Conservation (phyloP, 495 filamentous ascomycete species). For the Aspergillus conjunctus region DNA sequence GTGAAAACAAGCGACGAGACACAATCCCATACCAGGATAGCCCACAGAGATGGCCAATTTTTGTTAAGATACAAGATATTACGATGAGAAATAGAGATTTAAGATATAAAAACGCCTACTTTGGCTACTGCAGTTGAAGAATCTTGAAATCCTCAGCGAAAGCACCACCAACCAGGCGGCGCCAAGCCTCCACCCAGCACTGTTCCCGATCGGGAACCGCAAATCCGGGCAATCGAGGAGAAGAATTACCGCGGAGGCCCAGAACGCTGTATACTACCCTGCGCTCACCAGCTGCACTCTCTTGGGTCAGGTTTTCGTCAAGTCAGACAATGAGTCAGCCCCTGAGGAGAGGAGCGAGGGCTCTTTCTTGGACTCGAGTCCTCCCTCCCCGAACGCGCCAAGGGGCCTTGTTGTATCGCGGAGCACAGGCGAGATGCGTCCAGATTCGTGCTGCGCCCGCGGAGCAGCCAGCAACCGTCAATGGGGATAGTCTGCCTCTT, state of each 20-base stretch:
- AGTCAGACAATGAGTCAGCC: conserved; percentile 38
- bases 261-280: conserved; percentile 9
- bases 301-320: conserved; percentile 1
- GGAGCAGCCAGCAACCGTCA: conserved; percentile 37
- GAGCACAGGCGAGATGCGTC: conserved; percentile 41
- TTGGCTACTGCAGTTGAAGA: neutral
- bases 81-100: too few species aligned
- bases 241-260: conserved; percentile 21
- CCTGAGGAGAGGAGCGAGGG: conserved; percentile 42
- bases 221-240: conserved; percentile 22
- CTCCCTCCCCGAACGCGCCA: conserved; percentile 35
- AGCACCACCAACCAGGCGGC: neutral
- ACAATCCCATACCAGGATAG: neutral
- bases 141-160: neutral
- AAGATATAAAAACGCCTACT: too few species aligned
- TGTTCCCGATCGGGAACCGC: conserved; percentile 26
- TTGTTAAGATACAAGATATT: too few species aligned
- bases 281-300: conserved; percentile 7
- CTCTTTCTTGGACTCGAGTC: conserved; percentile 43
- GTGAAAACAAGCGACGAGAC: neutral
- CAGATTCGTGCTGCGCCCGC: conserved; percentile 50
- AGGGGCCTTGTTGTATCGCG: conserved; percentile 27
- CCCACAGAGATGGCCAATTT: neutral
- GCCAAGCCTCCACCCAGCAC: conserved; percentile 21
- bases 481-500: conserved; percentile 44